These are phyloP conservation scores for Dalbergia oliveri DNA, from an alignment of 306 rosid genomes.

Conservation along the genomic window DNA sequence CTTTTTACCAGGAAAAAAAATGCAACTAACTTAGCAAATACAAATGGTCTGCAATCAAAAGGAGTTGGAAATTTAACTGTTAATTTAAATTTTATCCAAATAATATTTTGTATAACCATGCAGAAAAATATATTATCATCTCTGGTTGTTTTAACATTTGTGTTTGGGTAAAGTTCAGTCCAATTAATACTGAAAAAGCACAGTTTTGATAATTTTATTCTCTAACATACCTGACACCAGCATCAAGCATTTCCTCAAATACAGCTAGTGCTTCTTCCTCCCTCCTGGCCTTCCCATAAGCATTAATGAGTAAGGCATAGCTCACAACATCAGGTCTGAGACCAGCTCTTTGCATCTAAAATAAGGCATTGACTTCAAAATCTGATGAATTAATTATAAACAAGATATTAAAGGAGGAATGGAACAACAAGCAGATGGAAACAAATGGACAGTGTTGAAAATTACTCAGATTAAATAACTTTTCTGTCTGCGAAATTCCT, in stretches of 20 bases:
- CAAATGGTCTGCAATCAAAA: not conserved
- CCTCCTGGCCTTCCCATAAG: slow-evolving; percentile 97
- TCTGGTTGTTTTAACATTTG: no score
- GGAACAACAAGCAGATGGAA: not conserved
- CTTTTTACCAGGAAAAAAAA: not conserved
- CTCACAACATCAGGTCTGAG: slow-evolving; percentile 90
- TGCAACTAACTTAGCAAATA: slow-evolving; percentile 7
- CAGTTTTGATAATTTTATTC: slow-evolving; percentile 11
- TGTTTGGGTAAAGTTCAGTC: not conserved
- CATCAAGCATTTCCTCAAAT: slow-evolving; percentile 97
- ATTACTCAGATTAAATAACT: slow-evolving; percentile 36
- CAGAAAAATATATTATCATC: no score
- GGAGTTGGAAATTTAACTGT: not conserved
- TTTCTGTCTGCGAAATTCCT: slow-evolving; percentile 15
- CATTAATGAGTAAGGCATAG: slow-evolving; percentile 85
- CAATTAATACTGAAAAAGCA: no score
- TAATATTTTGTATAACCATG: not conserved
- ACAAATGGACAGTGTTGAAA: slow-evolving; percentile 32
- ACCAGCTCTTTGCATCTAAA: slow-evolving; percentile 97
- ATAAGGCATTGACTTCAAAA: slow-evolving; percentile 62
- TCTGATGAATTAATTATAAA: slow-evolving; percentile 55
- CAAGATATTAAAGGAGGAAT: slow-evolving; percentile 48
- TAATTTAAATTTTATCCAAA: not conserved
- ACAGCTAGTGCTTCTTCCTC: slow-evolving; percentile 99
- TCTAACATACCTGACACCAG: slow-evolving; percentile 84